A percentile compares a stretch with the other conserved stretches of the same genome.
Conservation (phyloP, 768 basidiomycete genomes). For the Hydnum rufescens region DNA sequence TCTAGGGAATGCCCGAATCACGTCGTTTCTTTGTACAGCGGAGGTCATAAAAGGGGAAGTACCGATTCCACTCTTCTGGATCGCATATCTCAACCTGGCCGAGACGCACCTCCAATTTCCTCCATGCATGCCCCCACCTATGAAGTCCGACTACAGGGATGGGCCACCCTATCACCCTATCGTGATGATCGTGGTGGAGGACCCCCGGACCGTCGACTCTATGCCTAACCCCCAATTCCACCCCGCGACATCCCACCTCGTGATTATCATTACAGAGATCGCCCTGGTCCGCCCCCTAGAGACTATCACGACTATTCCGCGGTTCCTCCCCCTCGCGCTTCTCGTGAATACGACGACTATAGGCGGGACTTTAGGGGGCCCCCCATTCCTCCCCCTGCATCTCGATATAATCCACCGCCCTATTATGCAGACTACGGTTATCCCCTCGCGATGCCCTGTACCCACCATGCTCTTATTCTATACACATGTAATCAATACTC, state of each 20-base stretch:
- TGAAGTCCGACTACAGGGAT: neutral
- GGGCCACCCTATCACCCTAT: conserved; percentile 17
- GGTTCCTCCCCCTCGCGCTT: neutral
- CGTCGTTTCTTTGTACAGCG: conserved; percentile 5
- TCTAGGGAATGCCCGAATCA: conserved; percentile 10
- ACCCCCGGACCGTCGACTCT: conserved; percentile 24
- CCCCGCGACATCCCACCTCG: conserved; percentile 3
- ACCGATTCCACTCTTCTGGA: conserved; percentile 11
- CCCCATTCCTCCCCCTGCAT: conserved; percentile 28
- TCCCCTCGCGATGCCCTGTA: conserved; percentile 7
- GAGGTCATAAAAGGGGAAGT: too few species aligned
- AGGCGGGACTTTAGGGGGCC: conserved; percentile 27
- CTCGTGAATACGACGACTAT: conserved; percentile 37
- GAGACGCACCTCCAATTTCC: conserved; percentile 21
- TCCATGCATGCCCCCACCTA: conserved; percentile 14
- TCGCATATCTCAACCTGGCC: conserved; percentile 21
- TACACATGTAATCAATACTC: too few species aligned
- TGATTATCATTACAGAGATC: conserved; percentile 4
- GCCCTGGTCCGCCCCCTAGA: conserved; percentile 31
- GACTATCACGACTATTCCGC: conserved; percentile 36
- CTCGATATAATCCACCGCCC: conserved; percentile 33
- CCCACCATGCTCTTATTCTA: conserved; percentile 27
- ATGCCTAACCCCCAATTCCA: conserved; percentile 8
- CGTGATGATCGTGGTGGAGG: conserved; percentile 34
- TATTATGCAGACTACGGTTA: conserved; percentile 16